Evolutionary conservation across 2,329 filamentous ascomycete genomes (phyloP).

Genomic region (Cordyceps fumosorosea): DNA sequence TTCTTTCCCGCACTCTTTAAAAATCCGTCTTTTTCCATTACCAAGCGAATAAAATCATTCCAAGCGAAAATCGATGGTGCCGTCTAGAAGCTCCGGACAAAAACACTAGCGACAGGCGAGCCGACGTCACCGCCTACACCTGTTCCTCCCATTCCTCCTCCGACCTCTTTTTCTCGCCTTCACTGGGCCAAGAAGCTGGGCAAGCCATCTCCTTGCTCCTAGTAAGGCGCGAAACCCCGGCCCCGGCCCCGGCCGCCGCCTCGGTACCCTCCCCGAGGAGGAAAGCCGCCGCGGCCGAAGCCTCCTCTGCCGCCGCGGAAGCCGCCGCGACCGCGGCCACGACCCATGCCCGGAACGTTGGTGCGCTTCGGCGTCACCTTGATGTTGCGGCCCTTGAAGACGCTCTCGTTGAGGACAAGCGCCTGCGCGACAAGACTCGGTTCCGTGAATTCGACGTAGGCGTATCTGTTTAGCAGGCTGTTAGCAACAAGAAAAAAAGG

Average conservation of each 20-base stretch:
- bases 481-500: conserved; percentile 13
- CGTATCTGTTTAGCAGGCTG: conserved; percentile 58
- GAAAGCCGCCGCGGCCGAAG: conserved; percentile 47
- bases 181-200: conserved; percentile 2
- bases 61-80: background rate
- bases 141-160: background rate
- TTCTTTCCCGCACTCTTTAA: background rate
- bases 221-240: conserved; percentile 61
- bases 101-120: too few relatives aligned
- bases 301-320: conserved; percentile 46
- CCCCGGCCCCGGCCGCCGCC: conserved; percentile 62
- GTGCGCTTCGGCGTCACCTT: conserved; percentile 95
- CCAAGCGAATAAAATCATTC: conserved; percentile 5
- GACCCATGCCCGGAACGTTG: conserved; percentile 89
- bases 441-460: conserved; percentile 97
- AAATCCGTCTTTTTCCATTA: background rate
- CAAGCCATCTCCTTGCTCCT: conserved; percentile 30
- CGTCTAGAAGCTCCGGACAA: too few relatives aligned
- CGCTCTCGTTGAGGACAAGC: conserved; percentile 89
- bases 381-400: conserved; percentile 89
- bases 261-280: conserved; percentile 54
- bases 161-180: background rate
- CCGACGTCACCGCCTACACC: too few relatives aligned
- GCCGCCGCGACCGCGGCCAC: conserved; percentile 61
- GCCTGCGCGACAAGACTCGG: conserved; percentile 88